Evolutionary conservation across 495 filamentous ascomycete genomes (phyloP).

Genomic region (Ascodesmis nigricans): DNA sequence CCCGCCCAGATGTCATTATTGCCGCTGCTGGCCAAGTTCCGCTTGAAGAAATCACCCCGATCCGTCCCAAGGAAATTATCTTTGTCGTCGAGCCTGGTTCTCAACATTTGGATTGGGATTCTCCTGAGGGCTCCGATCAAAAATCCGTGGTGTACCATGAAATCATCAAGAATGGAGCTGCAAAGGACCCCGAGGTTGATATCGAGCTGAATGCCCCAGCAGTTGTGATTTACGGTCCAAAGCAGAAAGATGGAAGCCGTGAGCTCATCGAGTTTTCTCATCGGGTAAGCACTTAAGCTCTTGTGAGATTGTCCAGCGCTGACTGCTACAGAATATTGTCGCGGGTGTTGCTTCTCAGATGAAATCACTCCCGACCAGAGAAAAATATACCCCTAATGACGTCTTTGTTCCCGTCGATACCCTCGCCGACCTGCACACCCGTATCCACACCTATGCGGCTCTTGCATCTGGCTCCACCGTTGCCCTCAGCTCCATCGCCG

Average conservation of each 20-base stretch:
- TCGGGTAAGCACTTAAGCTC: no score
- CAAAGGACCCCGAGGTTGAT: slow-evolving; percentile 1
- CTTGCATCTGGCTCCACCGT: slow-evolving; percentile 66
- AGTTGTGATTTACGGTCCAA: slow-evolving; percentile 13
- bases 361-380: slow-evolving; percentile 44
- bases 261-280: slow-evolving; percentile 16
- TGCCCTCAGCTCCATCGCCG: slow-evolving; percentile 71
- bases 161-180: slow-evolving; percentile 8
- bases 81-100: slow-evolving; percentile 89
- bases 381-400: slow-evolving; percentile 51
- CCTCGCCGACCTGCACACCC: slow-evolving; percentile 53
- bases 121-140: slow-evolving; percentile 9
- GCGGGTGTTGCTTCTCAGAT: slow-evolving; percentile 61
- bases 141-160: slow-evolving; percentile 16
- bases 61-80: slow-evolving; percentile 55
- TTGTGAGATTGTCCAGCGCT: no score
- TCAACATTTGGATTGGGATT: slow-evolving; percentile 62
- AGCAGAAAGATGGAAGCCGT: slow-evolving; percentile 6
- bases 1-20: slow-evolving; percentile 56
- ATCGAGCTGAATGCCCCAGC: slow-evolving; percentile 16
- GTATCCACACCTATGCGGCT: slow-evolving; percentile 59
- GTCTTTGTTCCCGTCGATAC: slow-evolving; percentile 75
- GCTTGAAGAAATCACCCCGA: slow-evolving; percentile 44
- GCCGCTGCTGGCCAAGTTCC: slow-evolving; percentile 76
- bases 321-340: slow-evolving; percentile 46